Evolutionary conservation across 176 grass and related monocot species (phyloP).

Genomic region (Avena atlantica): DNA sequence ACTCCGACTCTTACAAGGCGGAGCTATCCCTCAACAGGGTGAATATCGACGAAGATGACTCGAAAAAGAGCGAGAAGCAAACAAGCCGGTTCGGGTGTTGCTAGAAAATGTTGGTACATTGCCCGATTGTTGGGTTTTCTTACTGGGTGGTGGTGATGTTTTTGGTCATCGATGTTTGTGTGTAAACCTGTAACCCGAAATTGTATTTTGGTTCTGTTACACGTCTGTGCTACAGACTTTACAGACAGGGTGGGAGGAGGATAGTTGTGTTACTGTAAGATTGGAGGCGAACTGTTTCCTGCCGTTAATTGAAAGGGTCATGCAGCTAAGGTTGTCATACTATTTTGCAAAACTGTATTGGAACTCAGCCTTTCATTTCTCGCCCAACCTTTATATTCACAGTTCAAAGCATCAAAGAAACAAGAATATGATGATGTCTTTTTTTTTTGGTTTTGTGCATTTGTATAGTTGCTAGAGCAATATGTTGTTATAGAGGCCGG

Average conservation of each 20-base stretch:
- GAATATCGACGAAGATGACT: constrained; percentile 62
- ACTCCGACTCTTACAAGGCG: constrained; percentile 77
- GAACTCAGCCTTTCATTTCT: neutral
- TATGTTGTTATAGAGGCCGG: no score
- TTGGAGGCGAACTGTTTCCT: neutral
- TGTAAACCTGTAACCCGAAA: constrained; percentile 53
- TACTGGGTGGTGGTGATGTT: constrained; percentile 11
- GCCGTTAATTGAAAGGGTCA: constrained; percentile 11
- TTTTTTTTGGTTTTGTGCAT: no score
- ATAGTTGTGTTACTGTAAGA: constrained; percentile 37
- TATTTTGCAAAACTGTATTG: neutral
- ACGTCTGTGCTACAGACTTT: constrained; percentile 32
- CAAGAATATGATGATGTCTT: no score
- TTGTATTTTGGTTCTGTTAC: constrained; percentile 29
- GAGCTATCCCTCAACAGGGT: constrained; percentile 84
- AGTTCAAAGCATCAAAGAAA: no score
- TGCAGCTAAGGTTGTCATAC: neutral
- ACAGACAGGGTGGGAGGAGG: constrained; percentile 10
- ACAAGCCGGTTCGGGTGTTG: constrained; percentile 67
- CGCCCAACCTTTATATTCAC: no score
- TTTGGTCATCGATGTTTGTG: constrained; percentile 7
- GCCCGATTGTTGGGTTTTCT: constrained; percentile 44
- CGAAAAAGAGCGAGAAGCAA: constrained; percentile 62
- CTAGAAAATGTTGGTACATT: constrained; percentile 47
- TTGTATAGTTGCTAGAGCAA: no score